Evolutionary conservation across 495 filamentous ascomycete genomes (phyloP).

Genomic region (Neurospora pannonica): DNA sequence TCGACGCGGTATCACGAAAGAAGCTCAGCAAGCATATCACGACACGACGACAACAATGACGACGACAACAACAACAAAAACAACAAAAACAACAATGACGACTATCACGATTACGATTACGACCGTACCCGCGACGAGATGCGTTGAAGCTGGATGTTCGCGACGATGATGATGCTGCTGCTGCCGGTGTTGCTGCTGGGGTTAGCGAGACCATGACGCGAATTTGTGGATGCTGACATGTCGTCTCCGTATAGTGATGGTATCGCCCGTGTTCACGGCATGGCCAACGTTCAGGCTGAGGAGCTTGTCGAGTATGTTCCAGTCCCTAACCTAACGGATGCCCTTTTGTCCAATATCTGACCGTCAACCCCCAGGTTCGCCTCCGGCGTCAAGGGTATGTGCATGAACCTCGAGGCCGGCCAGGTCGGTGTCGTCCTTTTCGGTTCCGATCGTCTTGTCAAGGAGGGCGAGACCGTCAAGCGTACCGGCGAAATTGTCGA

Average conservation of each 20-base stretch:
- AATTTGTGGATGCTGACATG: constrained; percentile 27
- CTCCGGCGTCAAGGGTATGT: constrained; percentile 99
- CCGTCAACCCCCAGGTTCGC: constrained; percentile 64
- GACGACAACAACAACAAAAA: not conserved
- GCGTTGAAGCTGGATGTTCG: not conserved
- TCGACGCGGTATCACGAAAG: not conserved
- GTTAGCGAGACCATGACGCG: not conserved
- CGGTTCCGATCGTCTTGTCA: constrained; percentile 99
- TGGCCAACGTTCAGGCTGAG: constrained; percentile 99
- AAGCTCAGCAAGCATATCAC: not conserved
- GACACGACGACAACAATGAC: not conserved
- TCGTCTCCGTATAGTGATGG: constrained; percentile 65
- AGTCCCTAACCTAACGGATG: not conserved
- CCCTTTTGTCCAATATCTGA: constrained; percentile 2
- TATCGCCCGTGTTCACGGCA: constrained; percentile 99
- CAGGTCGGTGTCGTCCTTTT: constrained; percentile 99
- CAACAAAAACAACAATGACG: constrained; percentile 2
- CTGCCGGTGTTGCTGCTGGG: not conserved
- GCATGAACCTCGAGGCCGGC: constrained; percentile 99
- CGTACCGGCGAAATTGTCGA: constrained; percentile 99
- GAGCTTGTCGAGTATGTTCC: constrained; percentile 95
- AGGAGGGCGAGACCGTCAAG: constrained; percentile 98
- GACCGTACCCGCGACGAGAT: not conserved
- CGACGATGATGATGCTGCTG: not conserved
- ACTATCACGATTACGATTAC: not conserved